Evolutionary conservation across 108 stramenopile genomes (phyloP).

Genomic region (Pseudonitzschia pungens): DNA sequence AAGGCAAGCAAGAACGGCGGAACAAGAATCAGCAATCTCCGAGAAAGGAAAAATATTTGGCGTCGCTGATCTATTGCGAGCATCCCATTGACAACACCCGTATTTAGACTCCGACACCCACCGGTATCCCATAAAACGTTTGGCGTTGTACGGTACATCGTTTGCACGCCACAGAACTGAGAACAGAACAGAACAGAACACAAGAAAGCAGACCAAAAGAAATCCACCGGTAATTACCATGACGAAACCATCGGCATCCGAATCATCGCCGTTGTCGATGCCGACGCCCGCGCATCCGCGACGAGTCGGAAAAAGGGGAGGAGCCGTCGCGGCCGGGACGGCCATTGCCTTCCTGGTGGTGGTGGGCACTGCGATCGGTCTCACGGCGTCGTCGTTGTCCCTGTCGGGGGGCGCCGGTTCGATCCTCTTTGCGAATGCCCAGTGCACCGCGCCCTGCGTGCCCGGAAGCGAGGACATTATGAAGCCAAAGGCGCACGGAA

Average conservation of each 20-base stretch:
- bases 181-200: no score
- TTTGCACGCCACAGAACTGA: no score
- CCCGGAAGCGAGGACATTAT: slow-evolving; percentile 66
- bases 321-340: neutral
- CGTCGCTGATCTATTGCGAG: no score
- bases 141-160: no score
- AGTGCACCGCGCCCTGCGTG: slow-evolving; percentile 58
- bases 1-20: no score
- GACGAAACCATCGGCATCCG: neutral
- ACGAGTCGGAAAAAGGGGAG: neutral
- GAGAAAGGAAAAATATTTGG: no score
- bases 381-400: neutral
- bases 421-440: slow-evolving; percentile 2
- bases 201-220: no score
- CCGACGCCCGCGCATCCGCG: neutral
- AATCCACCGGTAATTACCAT: no score
- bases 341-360: neutral
- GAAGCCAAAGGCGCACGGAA: slow-evolving; percentile 67
- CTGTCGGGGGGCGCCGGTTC: neutral
- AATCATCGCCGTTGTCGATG: neutral
- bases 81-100: no score
- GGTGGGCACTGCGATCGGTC: neutral
- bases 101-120: no score
- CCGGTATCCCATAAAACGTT: no score
- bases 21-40: no score